Base-by-base conservation (phyloP, 1,284 basidiomycete genomes). In the Gymnopus androsaceus region DNA sequence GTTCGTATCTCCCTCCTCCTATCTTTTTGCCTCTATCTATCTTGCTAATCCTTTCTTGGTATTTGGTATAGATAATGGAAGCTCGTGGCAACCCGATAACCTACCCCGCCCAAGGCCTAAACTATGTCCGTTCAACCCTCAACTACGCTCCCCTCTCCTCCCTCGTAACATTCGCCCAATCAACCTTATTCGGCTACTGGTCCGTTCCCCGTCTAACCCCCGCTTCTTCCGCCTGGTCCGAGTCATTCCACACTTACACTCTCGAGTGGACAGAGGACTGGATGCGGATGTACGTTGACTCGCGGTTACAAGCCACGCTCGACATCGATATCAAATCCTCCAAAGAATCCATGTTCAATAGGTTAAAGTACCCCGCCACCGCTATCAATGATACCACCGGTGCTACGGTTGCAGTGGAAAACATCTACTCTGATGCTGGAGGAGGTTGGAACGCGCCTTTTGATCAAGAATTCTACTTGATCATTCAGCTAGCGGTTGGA, bases 401-500 rank as follows among this genome's bases (percentile, higher is more conserved):
- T 27, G 28, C 37, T 31, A 50, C 48, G 15, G 59, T 50, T 17
- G 48, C 48, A 5, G 48, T 50, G 14, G 34, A 50, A 15, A 50
- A 50, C 19, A 50, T 50, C 3, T 50, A 31, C n/a, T 80, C 47
- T 75, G 76, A 15, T 85, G 83, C 58, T 3, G 48, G 48, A 38
- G 48, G 48, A 40, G 48, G 40, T 1, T 54, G 51, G 51, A 54
- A 46, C 21, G 55, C 47, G 12, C 56, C 50, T 6, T 53, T 49
- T 19, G 51, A 53, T 30, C 31, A 53, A 90, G 88, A 80, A 12
- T 95, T 94, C 73, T 94, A 92, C 71, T 74, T 95, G 38, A 85
- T 92, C 62, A 73, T 95, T 64, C 81, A 91, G 69, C 79, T 94
- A 46, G 91, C 88, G 6, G 90, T 85, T 23, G 93, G 93, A 4